A percentile compares a stretch with the other conserved stretches of the same genome.
Conservation (phyloP, 2,329 filamentous ascomycete genomes). For the Whalleya microplaca region DNA sequence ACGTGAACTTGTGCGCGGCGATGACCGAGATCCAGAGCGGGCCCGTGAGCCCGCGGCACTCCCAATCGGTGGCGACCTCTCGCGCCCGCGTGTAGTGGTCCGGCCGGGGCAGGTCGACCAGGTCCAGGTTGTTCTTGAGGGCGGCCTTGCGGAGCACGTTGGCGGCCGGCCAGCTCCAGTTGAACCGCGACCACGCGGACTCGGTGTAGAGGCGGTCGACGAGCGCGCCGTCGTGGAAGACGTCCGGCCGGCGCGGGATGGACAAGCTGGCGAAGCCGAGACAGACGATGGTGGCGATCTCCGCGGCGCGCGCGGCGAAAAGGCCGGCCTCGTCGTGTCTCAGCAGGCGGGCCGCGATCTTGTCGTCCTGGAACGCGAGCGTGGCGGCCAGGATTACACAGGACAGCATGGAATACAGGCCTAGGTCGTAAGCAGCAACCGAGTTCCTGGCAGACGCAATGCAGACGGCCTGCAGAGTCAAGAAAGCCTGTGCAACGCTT, state of each 20-base stretch:
- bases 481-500: slow-evolving; percentile 45
- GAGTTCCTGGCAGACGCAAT: slow-evolving; percentile 54
- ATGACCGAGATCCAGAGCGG: slow-evolving; percentile 65
- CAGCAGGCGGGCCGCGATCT: slow-evolving; percentile 41
- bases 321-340: slow-evolving; percentile 38
- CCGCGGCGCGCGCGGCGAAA: slow-evolving; percentile 52
- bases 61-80: slow-evolving; percentile 56
- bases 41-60: slow-evolving; percentile 46
- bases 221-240: slow-evolving; percentile 59
- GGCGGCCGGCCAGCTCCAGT: slow-evolving; percentile 64
- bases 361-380: slow-evolving; percentile 49
- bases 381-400: slow-evolving; percentile 48
- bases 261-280: slow-evolving; percentile 54
- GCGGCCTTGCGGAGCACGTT: slow-evolving; percentile 58
- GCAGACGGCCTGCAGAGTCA: slow-evolving; percentile 55
- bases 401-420: slow-evolving; percentile 55
- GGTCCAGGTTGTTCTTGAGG: slow-evolving; percentile 62
- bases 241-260: slow-evolving; percentile 69
- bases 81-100: slow-evolving; percentile 57
- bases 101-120: slow-evolving; percentile 65
- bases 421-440: slow-evolving; percentile 57
- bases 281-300: slow-evolving; percentile 49
- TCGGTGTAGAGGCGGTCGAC: slow-evolving; percentile 68
- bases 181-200: slow-evolving; percentile 64
- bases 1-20: slow-evolving; percentile 56